Evolutionary conservation across 805 yeast genomes (phyloP).

Genomic region (Yueomyces sinensis): DNA sequence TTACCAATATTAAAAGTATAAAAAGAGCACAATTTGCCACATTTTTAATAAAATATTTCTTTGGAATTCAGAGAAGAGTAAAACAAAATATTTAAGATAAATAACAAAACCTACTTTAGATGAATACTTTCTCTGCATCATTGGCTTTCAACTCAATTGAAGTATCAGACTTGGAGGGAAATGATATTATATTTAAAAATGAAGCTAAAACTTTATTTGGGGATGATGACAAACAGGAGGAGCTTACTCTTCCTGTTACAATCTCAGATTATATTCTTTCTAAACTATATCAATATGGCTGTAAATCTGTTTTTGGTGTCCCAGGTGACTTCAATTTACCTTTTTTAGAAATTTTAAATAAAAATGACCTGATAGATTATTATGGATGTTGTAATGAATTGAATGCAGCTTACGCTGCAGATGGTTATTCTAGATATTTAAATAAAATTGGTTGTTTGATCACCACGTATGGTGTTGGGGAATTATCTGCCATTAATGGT

Average conservation of each 20-base stretch:
- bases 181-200: neutral
- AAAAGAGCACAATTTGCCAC: no score
- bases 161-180: neutral
- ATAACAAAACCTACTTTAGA: no score
- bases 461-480: slow-evolving; percentile 81
- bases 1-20: no score
- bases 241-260: neutral
- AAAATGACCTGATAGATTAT: no score
- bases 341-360: slow-evolving; percentile 54
- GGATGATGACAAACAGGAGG: neutral
- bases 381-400: slow-evolving; percentile 82
- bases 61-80: no score
- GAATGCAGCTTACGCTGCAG: slow-evolving; percentile 82
- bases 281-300: slow-evolving; percentile 40
- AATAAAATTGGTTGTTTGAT: slow-evolving; percentile 51
- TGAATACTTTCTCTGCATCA: no score
- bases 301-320: slow-evolving; percentile 57
- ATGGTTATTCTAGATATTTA: slow-evolving; percentile 67
- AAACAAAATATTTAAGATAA: no score
- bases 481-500: slow-evolving; percentile 73
- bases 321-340: slow-evolving; percentile 69
- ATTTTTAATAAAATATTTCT: no score
- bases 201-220: neutral
- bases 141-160: no score
- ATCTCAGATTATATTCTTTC: no score